Percentiles rank a stretch among this genome's conserved stretches.
Conservation (phyloP, 176 grass and related monocot species). For the Secale cereale region DNA sequence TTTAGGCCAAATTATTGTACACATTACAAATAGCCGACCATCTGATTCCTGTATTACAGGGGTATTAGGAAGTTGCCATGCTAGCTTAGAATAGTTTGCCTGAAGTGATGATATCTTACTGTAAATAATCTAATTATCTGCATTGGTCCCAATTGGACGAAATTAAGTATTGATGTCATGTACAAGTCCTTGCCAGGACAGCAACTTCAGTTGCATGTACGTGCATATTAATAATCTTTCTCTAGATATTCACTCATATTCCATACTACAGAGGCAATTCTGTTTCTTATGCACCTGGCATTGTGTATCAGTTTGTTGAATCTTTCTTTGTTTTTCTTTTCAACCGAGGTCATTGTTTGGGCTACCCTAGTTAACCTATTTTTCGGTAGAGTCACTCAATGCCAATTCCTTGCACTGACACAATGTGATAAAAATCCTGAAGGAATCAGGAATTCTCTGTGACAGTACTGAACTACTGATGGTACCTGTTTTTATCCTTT, state of each 20-base stretch:
- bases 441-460: not conserved
- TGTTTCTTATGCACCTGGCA: not conserved
- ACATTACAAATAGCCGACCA: not conserved
- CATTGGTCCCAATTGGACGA: constrained; percentile 44
- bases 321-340: not conserved
- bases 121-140: constrained; percentile 46
- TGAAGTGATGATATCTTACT: constrained; percentile 50
- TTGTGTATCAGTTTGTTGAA: not conserved
- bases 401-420: not conserved
- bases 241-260: not conserved
- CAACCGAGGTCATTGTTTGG: not conserved
- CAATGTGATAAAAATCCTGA: not conserved
- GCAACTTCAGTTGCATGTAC: not conserved
- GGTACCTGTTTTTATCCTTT: not conserved
- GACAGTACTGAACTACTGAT: not conserved
- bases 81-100: constrained; percentile 36
- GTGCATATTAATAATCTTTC: not conserved
- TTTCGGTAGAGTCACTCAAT: not conserved
- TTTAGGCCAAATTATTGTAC: not conserved
- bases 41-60: not conserved
- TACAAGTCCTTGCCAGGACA: too few relatives aligned
- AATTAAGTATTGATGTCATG: constrained; percentile 27
- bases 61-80: not conserved
- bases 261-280: not conserved
- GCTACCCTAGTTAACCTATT: not conserved